Conservation (phyloP, 768 basidiomycete species). For the Fistulinella prunicolor region DNA sequence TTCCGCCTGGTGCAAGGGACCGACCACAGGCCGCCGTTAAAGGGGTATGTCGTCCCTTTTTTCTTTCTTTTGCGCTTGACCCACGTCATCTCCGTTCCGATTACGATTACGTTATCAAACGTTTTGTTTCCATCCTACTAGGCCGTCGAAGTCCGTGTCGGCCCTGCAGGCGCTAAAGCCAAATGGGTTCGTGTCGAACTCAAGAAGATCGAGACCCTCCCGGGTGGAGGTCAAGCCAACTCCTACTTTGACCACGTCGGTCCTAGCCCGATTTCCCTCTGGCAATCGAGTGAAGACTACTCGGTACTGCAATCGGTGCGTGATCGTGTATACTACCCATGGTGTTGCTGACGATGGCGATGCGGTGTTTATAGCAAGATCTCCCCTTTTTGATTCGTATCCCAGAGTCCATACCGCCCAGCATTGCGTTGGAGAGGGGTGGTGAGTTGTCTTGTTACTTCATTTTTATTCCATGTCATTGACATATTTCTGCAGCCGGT, state of each 20-base stretch:
- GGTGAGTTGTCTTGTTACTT: slow-evolving; percentile 39
- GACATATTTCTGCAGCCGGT: slow-evolving; percentile 51
- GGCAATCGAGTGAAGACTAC: slow-evolving; percentile 79
- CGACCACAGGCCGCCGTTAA: slow-evolving; percentile 81
- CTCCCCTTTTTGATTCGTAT: slow-evolving; percentile 88
- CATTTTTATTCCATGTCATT: neutral
- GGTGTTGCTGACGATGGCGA: slow-evolving; percentile 1
- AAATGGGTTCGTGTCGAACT: slow-evolving; percentile 92
- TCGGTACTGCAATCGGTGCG: slow-evolving; percentile 62
- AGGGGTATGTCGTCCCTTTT: slow-evolving; percentile 56
- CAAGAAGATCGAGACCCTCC: slow-evolving; percentile 84
- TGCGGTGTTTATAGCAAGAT: slow-evolving; percentile 57
- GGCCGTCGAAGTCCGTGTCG: slow-evolving; percentile 85
- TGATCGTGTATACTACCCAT: slow-evolving; percentile 6
- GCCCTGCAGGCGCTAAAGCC: slow-evolving; percentile 74
- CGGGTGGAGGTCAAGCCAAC: slow-evolving; percentile 63
- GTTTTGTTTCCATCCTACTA: slow-evolving; percentile 26
- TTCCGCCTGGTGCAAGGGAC: slow-evolving; percentile 73
- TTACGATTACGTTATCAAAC: slow-evolving; percentile 3
- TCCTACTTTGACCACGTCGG: slow-evolving; percentile 81
- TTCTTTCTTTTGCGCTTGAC: neutral
- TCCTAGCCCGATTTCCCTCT: slow-evolving; percentile 76
- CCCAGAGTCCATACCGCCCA: slow-evolving; percentile 89
- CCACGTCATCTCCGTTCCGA: neutral
- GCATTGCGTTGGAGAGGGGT: slow-evolving; percentile 72